A percentile compares a stretch with the other conserved stretches of the same genome.
These are phyloP conservation scores for Juglanconis sp. DNA, from an alignment of 2,329 filamentous ascomycete species.

Conservation along the genomic window DNA sequence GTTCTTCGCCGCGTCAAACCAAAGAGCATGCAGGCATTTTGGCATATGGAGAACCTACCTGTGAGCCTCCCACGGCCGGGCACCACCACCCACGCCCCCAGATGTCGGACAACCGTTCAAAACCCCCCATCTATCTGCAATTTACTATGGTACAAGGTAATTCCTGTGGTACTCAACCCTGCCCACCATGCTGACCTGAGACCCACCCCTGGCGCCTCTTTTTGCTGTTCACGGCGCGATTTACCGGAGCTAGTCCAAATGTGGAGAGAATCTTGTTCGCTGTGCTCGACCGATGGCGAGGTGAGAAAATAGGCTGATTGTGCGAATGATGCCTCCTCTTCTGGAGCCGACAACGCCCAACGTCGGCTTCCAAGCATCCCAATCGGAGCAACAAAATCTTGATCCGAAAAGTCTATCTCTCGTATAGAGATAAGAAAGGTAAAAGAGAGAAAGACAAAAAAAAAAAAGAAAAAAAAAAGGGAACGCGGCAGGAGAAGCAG, in stretches of 20 bases:
- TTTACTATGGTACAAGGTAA: too few relatives aligned
- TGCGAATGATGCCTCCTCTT: not conserved
- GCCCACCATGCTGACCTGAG: not conserved
- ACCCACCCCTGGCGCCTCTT: conserved; percentile 1
- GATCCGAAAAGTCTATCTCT: not conserved
- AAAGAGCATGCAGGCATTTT: too few relatives aligned
- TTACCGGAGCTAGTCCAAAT: conserved; percentile 15
- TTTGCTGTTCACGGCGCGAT: conserved; percentile 13
- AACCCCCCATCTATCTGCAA: too few relatives aligned
- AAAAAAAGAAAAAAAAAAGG: not conserved
- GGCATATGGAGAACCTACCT: too few relatives aligned
- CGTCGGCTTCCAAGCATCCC: not conserved
- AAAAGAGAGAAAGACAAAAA: too few relatives aligned
- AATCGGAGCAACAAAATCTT: not conserved
- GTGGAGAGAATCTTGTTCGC: conserved; percentile 1
- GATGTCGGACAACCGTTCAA: too few relatives aligned
- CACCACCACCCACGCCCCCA: too few relatives aligned
- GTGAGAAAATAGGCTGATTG: conserved; percentile 8
- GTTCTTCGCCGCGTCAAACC: too few relatives aligned
- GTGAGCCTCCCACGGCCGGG: too few relatives aligned
- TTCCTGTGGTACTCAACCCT: too few relatives aligned
- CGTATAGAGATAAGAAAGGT: too few relatives aligned
- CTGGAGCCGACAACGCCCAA: not conserved
- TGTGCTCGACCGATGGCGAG: conserved; percentile 8
- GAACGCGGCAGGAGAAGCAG: not conserved